These are phyloP conservation scores for Priceomyces carsonii DNA, from an alignment of 805 yeast genomes.

Conservation along the genomic window DNA sequence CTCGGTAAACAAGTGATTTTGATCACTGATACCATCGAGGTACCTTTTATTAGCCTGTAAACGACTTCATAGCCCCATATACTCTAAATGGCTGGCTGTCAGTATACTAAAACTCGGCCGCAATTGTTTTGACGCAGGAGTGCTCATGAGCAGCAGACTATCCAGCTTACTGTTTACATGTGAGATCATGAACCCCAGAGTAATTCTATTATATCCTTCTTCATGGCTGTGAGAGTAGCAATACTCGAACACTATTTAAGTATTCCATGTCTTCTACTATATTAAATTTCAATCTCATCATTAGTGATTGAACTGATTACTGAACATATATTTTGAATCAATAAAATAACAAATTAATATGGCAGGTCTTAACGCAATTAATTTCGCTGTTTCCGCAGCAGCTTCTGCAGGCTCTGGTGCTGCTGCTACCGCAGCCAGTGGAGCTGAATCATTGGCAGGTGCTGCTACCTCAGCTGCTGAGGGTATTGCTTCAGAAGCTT, in stretches of 20 bases:
- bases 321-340: not conserved
- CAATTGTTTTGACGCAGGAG: slow-evolving; percentile 1
- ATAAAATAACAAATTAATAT: not conserved
- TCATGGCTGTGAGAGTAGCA: slow-evolving; percentile 5
- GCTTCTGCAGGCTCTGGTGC: slow-evolving; percentile 7
- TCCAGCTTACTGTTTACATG: slow-evolving; percentile 3
- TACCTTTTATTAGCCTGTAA: no score
- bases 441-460: not conserved
- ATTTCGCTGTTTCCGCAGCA: slow-evolving; percentile 9
- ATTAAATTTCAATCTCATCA: not conserved
- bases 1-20: no score
- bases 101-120: not conserved
- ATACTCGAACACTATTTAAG: slow-evolving; percentile 1
- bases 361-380: slow-evolving; percentile 8
- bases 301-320: not conserved
- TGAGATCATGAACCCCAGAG: slow-evolving; percentile 6
- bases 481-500: slow-evolving; percentile 4
- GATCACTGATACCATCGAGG: no score
- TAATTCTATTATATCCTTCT: not conserved
- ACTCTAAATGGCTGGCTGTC: slow-evolving; percentile 1
- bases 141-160: not conserved
- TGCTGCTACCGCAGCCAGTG: slow-evolving; percentile 2
- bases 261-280: not conserved
- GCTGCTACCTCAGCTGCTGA: slow-evolving; percentile 6
- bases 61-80: slow-evolving; percentile 5